These are phyloP conservation scores for Pisolithus thermaeus DNA, from an alignment of 1,284 basidiomycete species.

Conservation along the genomic window DNA sequence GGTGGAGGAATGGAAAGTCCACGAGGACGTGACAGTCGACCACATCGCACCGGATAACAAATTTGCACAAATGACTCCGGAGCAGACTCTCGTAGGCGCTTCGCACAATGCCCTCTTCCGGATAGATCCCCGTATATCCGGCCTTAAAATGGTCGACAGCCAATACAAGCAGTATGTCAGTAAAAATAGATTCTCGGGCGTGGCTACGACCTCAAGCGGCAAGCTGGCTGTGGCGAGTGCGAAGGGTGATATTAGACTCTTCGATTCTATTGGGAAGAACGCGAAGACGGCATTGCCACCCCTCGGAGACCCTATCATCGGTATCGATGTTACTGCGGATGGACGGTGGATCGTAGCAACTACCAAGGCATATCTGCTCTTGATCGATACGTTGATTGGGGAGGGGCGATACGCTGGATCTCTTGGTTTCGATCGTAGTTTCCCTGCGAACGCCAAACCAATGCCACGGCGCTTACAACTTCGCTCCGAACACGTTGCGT, in stretches of 20 bases:
- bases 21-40: constrained; percentile 81
- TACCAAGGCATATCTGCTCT: constrained; percentile 89
- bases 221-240: constrained; percentile 91
- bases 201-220: constrained; percentile 84
- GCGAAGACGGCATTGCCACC: constrained; percentile 98
- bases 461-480: constrained; percentile 87
- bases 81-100: constrained; percentile 90
- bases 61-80: constrained; percentile 89
- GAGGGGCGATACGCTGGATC: constrained; percentile 85
- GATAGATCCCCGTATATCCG: constrained; percentile 90
- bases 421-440: constrained; percentile 90
- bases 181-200: constrained; percentile 94
- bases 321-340: constrained; percentile 91
- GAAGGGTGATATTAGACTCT: constrained; percentile 95
- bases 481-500: constrained; percentile 89
- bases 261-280: constrained; percentile 96
- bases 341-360: constrained; percentile 97
- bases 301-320: constrained; percentile 91
- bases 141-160: constrained; percentile 89
- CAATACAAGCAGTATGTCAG: constrained; percentile 95
- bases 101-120: constrained; percentile 96
- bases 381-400: constrained; percentile 95
- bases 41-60: constrained; percentile 93
- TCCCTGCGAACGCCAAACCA: constrained; percentile 93
- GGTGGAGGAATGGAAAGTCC: constrained; percentile 98